Percentiles rank a stretch among this genome's conserved stretches.
Evolutionary conservation across 192 early-diverging fungal species (phyloP).

Genomic region (Haplosporangium gracile): DNA sequence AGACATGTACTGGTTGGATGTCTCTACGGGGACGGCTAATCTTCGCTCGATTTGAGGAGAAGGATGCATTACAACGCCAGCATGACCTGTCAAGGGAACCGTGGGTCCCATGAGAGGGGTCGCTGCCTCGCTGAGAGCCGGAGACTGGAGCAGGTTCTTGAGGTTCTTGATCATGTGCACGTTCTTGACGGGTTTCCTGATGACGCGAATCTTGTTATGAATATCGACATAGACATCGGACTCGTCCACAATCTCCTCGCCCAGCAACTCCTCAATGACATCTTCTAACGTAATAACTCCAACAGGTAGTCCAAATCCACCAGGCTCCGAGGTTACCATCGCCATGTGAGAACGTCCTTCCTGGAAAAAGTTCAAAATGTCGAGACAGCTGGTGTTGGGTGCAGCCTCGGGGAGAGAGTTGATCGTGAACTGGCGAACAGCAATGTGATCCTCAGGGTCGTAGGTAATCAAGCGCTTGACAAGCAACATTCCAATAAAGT

Average conservation of each 20-base stretch:
- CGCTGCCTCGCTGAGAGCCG: slow-evolving; percentile 17
- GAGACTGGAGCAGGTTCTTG: slow-evolving; percentile 14
- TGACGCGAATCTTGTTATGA: slow-evolving; percentile 65
- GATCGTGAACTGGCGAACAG: slow-evolving; percentile 62
- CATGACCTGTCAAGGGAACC: not conserved
- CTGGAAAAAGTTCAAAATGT: slow-evolving; percentile 85
- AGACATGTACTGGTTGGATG: not conserved
- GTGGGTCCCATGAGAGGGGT: not conserved
- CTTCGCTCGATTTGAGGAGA: not conserved
- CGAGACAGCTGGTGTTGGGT: slow-evolving; percentile 59
- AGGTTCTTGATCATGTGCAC: slow-evolving; percentile 33
- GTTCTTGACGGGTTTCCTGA: slow-evolving; percentile 48
- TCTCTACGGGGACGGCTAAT: not conserved
- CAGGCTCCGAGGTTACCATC: slow-evolving; percentile 55
- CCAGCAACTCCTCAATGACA: slow-evolving; percentile 86
- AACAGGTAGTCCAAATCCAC: slow-evolving; percentile 41
- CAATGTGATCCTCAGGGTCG: slow-evolving; percentile 68
- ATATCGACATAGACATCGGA: slow-evolving; percentile 70
- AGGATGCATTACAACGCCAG: not conserved
- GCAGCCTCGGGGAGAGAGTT: slow-evolving; percentile 48
- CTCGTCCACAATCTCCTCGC: slow-evolving; percentile 86
- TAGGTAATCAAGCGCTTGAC: slow-evolving; percentile 61
- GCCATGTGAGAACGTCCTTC: slow-evolving; percentile 86
- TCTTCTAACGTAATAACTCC: slow-evolving; percentile 85
- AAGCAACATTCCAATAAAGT: slow-evolving; percentile 29